Evolutionary conservation across 1,284 basidiomycete species (phyloP), one percentile per base, ranked within the genome.

Genomic region (Malassezia globosa): DNA sequence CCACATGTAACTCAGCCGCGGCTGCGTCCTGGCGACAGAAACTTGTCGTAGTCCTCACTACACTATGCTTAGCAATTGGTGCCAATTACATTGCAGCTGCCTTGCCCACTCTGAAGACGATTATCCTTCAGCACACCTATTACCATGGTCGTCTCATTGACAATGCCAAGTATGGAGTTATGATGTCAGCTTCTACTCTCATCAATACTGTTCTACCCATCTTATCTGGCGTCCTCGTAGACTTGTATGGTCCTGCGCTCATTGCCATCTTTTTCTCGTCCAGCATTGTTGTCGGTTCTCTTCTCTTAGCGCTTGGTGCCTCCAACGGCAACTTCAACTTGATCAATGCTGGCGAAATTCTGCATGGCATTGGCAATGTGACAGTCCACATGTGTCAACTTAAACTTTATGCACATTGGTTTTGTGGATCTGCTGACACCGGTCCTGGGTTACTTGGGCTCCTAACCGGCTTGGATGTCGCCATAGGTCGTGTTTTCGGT

Each of bases 101-200:
- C 11, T 16, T 31, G 29, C 29, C 29, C 16, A 16, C 16, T 11
- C 29, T 31, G 11, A 31, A 31, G 4, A 11, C 29, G 4, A 4
- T 31, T 11, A 31, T 31, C 29, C 29, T 31, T 16, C 11, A 31
- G 4, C 11, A 31, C 29, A 31, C 29, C 2, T 31, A 31, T 31
- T 31, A 31, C 29, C 29, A 16, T 11, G 29, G 29, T 3, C 29
- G 16, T 31, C 29, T 31, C 10, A 63, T 77, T 66, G 82, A 80
- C 75, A 78, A 76, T 29, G 78, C 81, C 65, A 81, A 82, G 54
- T 78, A 78, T 46, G 77, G 74, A 41, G 74, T 72, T 51, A 75
- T 77, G 50, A 46, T 66, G 7, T 72, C 72, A 4, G 72, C 73
- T 3, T 57, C 62, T 10, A 66, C 60, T 42, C 64, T 75, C 16